These are phyloP conservation scores for Chlorella sorokiniana DNA, from an alignment of 139 green algal genomes.

Conservation along the genomic window DNA sequence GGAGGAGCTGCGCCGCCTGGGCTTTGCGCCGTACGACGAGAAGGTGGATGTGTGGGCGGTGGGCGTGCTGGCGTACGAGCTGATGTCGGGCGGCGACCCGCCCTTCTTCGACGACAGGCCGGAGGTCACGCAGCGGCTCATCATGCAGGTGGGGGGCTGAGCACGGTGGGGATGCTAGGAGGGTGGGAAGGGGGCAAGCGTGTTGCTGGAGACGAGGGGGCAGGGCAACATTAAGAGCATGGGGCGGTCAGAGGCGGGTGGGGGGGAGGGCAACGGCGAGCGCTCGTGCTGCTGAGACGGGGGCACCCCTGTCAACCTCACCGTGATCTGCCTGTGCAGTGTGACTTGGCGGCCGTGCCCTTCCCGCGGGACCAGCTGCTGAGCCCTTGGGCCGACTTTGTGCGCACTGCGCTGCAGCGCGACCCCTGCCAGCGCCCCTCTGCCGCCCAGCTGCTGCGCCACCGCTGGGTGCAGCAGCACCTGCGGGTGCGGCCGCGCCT, in stretches of 20 bases:
- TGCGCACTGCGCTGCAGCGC: constrained; percentile 62
- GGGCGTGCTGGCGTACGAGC: constrained; percentile 85
- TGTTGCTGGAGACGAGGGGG: too few relatives aligned
- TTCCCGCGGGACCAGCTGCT: constrained; percentile 6
- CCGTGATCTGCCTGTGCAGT: too few relatives aligned
- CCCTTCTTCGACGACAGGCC: constrained; percentile 73
- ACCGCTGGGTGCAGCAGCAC: constrained; percentile 65
- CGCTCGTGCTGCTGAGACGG: too few relatives aligned
- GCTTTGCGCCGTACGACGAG: constrained; percentile 69
- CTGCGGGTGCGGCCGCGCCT: constrained; percentile 3
- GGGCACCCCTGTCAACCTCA: too few relatives aligned
- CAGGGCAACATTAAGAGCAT: too few relatives aligned
- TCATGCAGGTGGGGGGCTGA: constrained; percentile 50
- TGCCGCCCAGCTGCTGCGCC: constrained; percentile 67
- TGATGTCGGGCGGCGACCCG: constrained; percentile 65
- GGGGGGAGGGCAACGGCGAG: too few relatives aligned
- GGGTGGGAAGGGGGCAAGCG: too few relatives aligned
- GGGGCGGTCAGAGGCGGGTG: too few relatives aligned
- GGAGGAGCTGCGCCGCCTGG: constrained; percentile 43
- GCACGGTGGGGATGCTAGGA: background rate
- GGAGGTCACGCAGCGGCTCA: constrained; percentile 73
- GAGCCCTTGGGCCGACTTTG: constrained; percentile 51
- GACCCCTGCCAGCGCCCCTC: constrained; percentile 63
- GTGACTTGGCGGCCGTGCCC: background rate
- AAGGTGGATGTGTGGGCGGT: constrained; percentile 79